Base-by-base conservation (phyloP, 352 stramenopile species). In the Globisporangium paddicum region DNA sequence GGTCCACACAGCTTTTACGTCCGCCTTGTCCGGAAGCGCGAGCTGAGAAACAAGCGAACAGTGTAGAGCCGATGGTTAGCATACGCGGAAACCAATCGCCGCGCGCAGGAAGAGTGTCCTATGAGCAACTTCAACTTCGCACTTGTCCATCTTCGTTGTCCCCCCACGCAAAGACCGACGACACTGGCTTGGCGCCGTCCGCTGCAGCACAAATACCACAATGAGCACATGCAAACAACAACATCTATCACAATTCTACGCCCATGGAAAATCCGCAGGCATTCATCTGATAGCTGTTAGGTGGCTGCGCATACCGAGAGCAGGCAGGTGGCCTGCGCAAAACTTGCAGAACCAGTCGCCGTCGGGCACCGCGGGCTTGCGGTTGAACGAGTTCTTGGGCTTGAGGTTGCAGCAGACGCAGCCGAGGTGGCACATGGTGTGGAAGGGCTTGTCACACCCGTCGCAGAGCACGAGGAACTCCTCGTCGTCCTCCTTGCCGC, bases 301-400 rank as follows among this genome's bases (percentile, higher is more conserved):
- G 44, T 18, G 34, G 55, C 23, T 2, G 4, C 54, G 16, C 69
- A 45, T 35, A 89, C 81, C 71, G 21, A 85, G 69, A 16, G 62
- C 23, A 37, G 81, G 73, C 26, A 86, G 58, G 42, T 72, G 83
- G 23, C 79, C 83, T 13, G 79, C 77, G 60, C 83, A 93, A 46
- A 93, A 89, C 68, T 93, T 93, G 79, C 83, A 90, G 59, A 90
- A 93, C 83, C 83, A 93, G 66, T 93, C 83, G 60, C 83, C 83
- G 25, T 93, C 80, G 32, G 83, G 83, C 56, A 93, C 83, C 0
- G 79, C 66, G 11, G 78, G 80, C 58, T 89, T 87, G 66, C 80
- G 80, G 41, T 76, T 78, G 65, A 90, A 90, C 63, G 79, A 87
- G 69, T 79, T 85, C 63, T 83, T 85, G 50, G 83, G 83, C 62